Base-by-base conservation (phyloP, 2,329 filamentous ascomycete genomes). In the Neofusicoccum sp. region DNA sequence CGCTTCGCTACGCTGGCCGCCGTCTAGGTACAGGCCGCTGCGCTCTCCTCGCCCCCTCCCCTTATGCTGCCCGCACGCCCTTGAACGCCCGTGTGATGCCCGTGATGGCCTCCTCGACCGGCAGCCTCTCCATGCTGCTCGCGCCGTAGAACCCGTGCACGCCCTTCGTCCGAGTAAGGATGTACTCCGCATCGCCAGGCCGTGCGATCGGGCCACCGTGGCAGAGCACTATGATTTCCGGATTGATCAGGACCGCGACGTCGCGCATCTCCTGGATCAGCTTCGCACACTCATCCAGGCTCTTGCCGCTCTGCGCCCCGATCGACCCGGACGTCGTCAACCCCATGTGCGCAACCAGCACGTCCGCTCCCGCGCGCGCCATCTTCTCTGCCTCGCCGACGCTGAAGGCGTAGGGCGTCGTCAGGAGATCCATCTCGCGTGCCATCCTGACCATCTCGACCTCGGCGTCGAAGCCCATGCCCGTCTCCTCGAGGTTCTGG, bases 111-210 rank as follows among this genome's bases (percentile, higher is more conserved):
- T 83, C 77, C 71, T 90, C 88, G 9, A 90, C 88, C 0, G 88
- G 88, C 65, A 90, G 74, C 47, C 88, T 78, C 74, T 91, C 88
- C 85, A 91, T 89, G 61, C 84, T 86, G 65, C 87, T 89, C 9
- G 88, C 89, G 0, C 88, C 89, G 68, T 87, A 90, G 73, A 91
- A 91, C 0, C 89, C 88, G 75, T 90, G 87, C n/a, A 90, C 78
- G 0, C 87, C 88, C 43, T 79, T 82, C 0, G 86, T 88, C 67
- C 83, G 77, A 28, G 78, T 79, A 34, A 91, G 78, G 8, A 91
- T 83, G 71, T 85, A 89, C 66, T 83, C 78, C 0, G 88, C 88
- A 72, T 91, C 87, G 50, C 85, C 77, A 0, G 87, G 86, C 58
- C 80, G 80, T 3, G 87, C 87, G 66, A 91, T 88, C 0, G 88